These are phyloP conservation scores for Eutrema heterophyllum DNA, from an alignment of 345 rosid species.

Conservation along the genomic window DNA sequence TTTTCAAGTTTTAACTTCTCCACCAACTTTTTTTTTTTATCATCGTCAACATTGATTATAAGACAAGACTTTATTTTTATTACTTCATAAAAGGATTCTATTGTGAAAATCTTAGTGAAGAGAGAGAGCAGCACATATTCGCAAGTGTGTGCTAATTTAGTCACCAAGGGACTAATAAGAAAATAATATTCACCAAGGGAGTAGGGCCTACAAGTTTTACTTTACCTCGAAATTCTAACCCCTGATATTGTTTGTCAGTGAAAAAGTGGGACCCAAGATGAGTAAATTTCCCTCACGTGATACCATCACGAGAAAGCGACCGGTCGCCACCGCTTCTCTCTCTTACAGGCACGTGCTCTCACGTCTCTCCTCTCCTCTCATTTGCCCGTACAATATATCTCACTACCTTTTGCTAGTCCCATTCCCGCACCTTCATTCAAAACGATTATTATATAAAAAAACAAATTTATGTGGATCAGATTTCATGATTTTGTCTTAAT, in stretches of 20 bases:
- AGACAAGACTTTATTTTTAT: background rate
- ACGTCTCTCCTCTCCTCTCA: slow-evolving; percentile 19
- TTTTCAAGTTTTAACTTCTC: background rate
- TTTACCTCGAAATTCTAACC: slow-evolving; percentile 17
- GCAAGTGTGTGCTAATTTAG: too few relatives aligned
- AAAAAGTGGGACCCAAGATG: background rate
- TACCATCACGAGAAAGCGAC: slow-evolving; percentile 36
- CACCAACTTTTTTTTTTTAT: background rate
- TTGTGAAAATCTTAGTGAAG: too few relatives aligned
- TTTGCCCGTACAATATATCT: slow-evolving; percentile 14
- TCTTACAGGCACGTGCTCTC: slow-evolving; percentile 29
- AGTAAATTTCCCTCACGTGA: slow-evolving; percentile 26
- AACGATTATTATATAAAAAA: background rate
- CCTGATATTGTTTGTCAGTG: slow-evolving; percentile 25
- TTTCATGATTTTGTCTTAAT: background rate
- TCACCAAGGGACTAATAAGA: too few relatives aligned
- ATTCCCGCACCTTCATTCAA: background rate
- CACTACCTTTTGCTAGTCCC: background rate
- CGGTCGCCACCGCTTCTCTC: slow-evolving; percentile 27
- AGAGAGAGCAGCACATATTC: too few relatives aligned
- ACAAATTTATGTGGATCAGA: background rate
- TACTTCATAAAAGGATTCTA: background rate
- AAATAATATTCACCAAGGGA: too few relatives aligned
- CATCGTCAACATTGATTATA: background rate
- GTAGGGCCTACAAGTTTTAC: background rate